Percentiles rank a stretch among this genome's conserved stretches.
These are phyloP conservation scores for Dendryphion nanum DNA, from an alignment of 2,329 filamentous ascomycete genomes.

Conservation along the genomic window DNA sequence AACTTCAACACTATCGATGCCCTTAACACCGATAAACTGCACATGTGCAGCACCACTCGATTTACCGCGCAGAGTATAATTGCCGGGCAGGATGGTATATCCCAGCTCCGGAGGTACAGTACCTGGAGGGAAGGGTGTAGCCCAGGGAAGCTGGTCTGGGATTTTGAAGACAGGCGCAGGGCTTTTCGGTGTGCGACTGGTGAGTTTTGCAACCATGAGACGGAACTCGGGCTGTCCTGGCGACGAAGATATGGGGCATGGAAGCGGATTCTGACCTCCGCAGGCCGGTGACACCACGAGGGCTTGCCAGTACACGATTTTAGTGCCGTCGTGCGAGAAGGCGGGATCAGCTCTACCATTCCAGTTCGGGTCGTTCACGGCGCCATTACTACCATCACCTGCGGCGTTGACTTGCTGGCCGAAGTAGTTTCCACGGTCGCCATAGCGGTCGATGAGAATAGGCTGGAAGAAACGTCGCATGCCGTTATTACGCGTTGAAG, in stretches of 20 bases:
- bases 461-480: slow-evolving; percentile 48
- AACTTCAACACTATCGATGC: slow-evolving; percentile 25
- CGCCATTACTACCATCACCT: slow-evolving; percentile 10
- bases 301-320: slow-evolving; percentile 44
- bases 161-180: slow-evolving; percentile 15
- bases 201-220: slow-evolving; percentile 43
- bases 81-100: neutral
- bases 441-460: slow-evolving; percentile 44
- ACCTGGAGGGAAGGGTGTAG: slow-evolving; percentile 24
- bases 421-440: slow-evolving; percentile 47
- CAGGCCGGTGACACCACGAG: slow-evolving; percentile 41
- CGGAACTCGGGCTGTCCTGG: slow-evolving; percentile 39
- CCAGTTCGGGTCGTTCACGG: slow-evolving; percentile 49
- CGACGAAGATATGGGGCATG: slow-evolving; percentile 41
- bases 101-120: neutral
- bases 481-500: slow-evolving; percentile 49
- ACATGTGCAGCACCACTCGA: slow-evolving; percentile 9
- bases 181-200: slow-evolving; percentile 26
- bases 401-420: slow-evolving; percentile 46
- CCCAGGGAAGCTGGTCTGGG: slow-evolving; percentile 35
- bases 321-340: slow-evolving; percentile 44
- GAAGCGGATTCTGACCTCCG: slow-evolving; percentile 43
- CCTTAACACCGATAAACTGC: slow-evolving; percentile 5
- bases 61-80: slow-evolving; percentile 2
- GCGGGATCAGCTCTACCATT: slow-evolving; percentile 49